A percentile compares a stretch with the other conserved stretches of the same genome.
Conservation (phyloP, 257 asterid genomes). For the Nicotiana tabacum region DNA sequence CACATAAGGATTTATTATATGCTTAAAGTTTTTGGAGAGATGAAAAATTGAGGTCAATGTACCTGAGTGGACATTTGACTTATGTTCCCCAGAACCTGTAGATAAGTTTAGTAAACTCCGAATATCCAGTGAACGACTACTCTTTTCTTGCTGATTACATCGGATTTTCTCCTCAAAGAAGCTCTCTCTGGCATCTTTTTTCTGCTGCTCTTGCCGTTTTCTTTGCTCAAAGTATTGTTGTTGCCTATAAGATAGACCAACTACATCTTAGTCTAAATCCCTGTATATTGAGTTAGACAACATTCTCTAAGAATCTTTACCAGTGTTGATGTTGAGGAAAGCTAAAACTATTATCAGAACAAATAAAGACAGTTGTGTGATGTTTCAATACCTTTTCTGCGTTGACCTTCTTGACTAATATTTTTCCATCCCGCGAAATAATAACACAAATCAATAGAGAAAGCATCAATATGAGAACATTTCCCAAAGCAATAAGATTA, state of each 20-base stretch:
- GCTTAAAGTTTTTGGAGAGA: slow-evolving; percentile 3
- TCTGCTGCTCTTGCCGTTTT: slow-evolving; percentile 56
- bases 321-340: slow-evolving; percentile 12
- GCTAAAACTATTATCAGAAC: slow-evolving; percentile 1
- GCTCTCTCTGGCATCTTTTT: slow-evolving; percentile 33
- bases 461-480: not conserved
- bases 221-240: slow-evolving; percentile 83
- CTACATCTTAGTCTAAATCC: slow-evolving; percentile 12
- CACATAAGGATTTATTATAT: not conserved
- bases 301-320: not conserved
- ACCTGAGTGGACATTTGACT: slow-evolving; percentile 41
- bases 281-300: not conserved
- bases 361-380: not conserved
- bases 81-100: slow-evolving; percentile 33
- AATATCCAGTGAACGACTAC: slow-evolving; percentile 68
- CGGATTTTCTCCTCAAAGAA: slow-evolving; percentile 37
- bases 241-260: slow-evolving; percentile 47
- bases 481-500: not conserved
- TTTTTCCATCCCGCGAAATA: slow-evolving; percentile 30
- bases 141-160: slow-evolving; percentile 31
- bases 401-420: slow-evolving; percentile 73
- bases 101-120: slow-evolving; percentile 70
- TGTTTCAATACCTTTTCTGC: slow-evolving; percentile 55
- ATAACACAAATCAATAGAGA: not conserved
- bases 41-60: slow-evolving; percentile 16